A percentile compares a stretch with the other conserved stretches of the same genome.
Conservation (phyloP, 768 basidiomycete species). For the Boletus edulis region DNA sequence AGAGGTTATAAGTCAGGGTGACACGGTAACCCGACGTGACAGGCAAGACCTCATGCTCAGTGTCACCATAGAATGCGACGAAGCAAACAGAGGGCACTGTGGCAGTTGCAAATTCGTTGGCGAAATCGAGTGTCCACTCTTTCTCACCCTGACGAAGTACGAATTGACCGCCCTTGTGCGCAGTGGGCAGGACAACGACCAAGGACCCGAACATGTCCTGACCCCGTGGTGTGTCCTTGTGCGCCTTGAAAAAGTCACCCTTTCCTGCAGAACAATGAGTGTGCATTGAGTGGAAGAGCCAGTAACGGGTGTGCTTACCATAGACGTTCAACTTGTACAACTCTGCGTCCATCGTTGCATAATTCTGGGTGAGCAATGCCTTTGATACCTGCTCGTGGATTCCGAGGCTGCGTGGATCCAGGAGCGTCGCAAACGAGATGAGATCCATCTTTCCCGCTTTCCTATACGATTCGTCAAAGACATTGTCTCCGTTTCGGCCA, state of each 20-base stretch:
- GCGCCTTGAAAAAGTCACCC: conserved; percentile 7
- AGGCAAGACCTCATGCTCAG: conserved; percentile 43
- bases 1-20: neutral
- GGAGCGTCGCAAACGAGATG: conserved; percentile 28
- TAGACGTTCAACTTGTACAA: neutral
- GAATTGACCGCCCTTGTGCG: conserved; percentile 8
- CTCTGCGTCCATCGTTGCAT: neutral
- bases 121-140: neutral
- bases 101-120: neutral
- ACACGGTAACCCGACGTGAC: conserved; percentile 32
- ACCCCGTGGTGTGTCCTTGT: conserved; percentile 32
- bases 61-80: conserved; percentile 35
- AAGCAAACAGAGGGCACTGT: neutral
- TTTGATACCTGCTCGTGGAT: neutral
- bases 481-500: neutral
- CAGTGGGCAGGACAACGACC: conserved; percentile 29
- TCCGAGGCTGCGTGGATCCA: conserved; percentile 1
- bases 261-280: too few relatives aligned
- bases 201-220: conserved; percentile 50
- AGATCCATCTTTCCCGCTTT: conserved; percentile 47
- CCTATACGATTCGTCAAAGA: conserved; percentile 24
- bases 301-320: conserved; percentile 10
- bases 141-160: neutral
- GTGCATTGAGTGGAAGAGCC: too few relatives aligned
- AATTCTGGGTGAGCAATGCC: neutral